These are phyloP conservation scores for Epichloe gansuensis DNA, from an alignment of 2,329 filamentous ascomycete species.

Conservation along the genomic window DNA sequence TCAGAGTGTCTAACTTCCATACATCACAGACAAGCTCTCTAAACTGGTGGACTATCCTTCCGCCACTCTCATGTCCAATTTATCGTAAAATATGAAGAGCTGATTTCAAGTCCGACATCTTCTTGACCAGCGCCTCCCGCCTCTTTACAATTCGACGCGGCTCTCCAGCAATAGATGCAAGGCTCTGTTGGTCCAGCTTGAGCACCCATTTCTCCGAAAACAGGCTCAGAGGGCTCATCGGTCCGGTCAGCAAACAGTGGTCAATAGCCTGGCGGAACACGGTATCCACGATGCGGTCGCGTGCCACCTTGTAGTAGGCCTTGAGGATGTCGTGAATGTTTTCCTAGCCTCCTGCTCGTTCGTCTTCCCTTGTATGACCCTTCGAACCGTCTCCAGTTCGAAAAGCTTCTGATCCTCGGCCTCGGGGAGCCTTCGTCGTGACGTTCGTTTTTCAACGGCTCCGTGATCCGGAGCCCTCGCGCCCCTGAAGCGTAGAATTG, in stretches of 20 bases:
- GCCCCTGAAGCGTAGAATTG: slow-evolving; percentile 23
- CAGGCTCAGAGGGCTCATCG: neutral
- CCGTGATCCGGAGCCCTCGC: slow-evolving; percentile 8
- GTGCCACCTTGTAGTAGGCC: slow-evolving; percentile 50
- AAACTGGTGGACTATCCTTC: neutral
- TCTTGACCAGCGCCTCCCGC: slow-evolving; percentile 3
- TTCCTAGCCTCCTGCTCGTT: slow-evolving; percentile 26
- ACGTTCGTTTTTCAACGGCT: neutral
- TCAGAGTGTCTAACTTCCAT: no score
- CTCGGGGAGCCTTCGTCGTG: neutral
- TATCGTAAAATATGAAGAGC: slow-evolving; percentile 5
- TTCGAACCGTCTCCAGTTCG: neutral
- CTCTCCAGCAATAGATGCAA: slow-evolving; percentile 1
- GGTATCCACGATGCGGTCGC: slow-evolving; percentile 50
- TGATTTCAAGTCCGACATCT: slow-evolving; percentile 1
- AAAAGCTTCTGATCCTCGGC: neutral
- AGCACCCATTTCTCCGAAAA: slow-evolving; percentile 5
- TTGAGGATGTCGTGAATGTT: slow-evolving; percentile 49
- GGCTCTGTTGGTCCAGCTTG: neutral
- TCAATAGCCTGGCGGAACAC: slow-evolving; percentile 40
- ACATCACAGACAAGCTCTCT: no score
- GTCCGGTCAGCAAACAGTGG: slow-evolving; percentile 3
- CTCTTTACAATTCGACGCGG: neutral
- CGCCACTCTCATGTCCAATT: neutral
- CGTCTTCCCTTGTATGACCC: slow-evolving; percentile 12